Base-by-base conservation (phyloP, 2,329 filamentous ascomycete genomes). In the Chaetoscypha palmicola region DNA sequence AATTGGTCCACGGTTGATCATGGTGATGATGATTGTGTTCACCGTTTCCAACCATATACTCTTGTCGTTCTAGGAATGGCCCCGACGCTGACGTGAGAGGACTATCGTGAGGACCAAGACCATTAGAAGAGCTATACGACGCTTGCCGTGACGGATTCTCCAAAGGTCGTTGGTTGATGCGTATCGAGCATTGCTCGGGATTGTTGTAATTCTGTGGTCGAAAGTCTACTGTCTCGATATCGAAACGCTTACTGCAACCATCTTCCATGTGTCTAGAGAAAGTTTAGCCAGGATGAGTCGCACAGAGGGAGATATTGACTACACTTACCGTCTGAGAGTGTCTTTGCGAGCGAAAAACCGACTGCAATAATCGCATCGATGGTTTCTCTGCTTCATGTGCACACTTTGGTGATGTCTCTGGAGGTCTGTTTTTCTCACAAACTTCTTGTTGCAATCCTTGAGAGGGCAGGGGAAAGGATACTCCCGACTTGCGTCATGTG, bases 391-490 rank as follows among this genome's bases (percentile, higher is more conserved):
- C 64, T 86, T 88, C 61, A 81, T 71, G 60, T 94, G 87, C 9
- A 92, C 84, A 58, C 71, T 79, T 54, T 76, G 73, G 63, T 76
- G 68, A 59, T 82, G 72, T 52, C 74, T 66, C 52, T 74, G 70
- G 19, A 94, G 72, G 62, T 94, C 89, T 1, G 88, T 90, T 65
- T 84, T 89, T 55, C 89, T 76, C 14, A 87, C 85, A 63, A 94
- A 94, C 40, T 77, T 77, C 66, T 83, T 87, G 53, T 67, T 72
- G 65, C 89, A 95, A 41, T 73, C 74, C 2, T 71, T 63, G 22
- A 79, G 67, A 1, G 68, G 68, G 63, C 89, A 94, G 1, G 73
- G 71, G 57, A 87, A 83, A 0, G 81, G 79, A 56, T 85, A 86
- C 56, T 78, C 77, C 45, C 83, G 74, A 47, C 77, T 74, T 11